Conservation (phyloP, 805 yeast species). For the Yamadazyma takamatsuzukensis region DNA sequence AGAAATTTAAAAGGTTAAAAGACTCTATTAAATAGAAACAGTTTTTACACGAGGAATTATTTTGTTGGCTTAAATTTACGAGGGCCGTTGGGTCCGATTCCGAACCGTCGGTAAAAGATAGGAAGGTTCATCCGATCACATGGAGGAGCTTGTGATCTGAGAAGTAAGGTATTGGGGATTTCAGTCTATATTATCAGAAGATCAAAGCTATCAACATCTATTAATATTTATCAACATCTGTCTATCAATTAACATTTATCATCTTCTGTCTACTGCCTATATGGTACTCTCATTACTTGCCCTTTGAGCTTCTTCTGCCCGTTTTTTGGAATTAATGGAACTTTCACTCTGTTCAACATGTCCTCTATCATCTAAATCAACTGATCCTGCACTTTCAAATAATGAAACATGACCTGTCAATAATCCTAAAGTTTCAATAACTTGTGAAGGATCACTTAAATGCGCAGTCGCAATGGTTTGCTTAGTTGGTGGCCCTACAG, state of each 20-base stretch:
- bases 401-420: conserved; percentile 75
- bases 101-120: no score
- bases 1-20: no score
- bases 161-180: no score
- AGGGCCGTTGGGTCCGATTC: no score
- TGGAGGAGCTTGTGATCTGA: no score
- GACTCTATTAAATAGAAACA: no score
- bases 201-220: no score
- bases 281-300: neutral
- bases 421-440: conserved; percentile 77
- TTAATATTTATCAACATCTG: neutral
- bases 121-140: no score
- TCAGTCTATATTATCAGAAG: no score
- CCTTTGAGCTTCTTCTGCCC: conserved; percentile 20
- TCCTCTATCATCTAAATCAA: conserved; percentile 74
- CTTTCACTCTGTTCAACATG: conserved; percentile 52
- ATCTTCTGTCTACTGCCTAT: neutral
- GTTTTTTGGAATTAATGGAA: conserved; percentile 38
- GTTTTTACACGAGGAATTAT: no score
- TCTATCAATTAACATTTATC: neutral
- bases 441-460: conserved; percentile 78
- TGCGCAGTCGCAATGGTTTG: conserved; percentile 83
- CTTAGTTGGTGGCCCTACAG: conserved; percentile 91
- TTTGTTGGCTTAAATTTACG: no score
- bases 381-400: conserved; percentile 75